Conservation (phyloP, 257 asterid species). For the Capsicum pubescens region DNA sequence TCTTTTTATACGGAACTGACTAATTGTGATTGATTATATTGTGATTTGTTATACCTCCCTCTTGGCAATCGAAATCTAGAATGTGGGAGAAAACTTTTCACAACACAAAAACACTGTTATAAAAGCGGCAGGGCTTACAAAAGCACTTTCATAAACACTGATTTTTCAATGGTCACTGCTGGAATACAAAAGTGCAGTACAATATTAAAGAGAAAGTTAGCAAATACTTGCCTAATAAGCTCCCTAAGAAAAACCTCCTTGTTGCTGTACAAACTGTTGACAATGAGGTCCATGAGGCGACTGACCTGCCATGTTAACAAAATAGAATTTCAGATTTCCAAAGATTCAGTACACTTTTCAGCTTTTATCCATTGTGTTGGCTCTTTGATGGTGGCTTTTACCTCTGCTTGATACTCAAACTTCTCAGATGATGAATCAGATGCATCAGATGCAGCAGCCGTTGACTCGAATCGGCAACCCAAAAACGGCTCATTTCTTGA, state of each 20-base stretch:
- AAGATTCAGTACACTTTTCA: background rate
- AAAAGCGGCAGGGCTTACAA: background rate
- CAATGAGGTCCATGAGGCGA: constrained; percentile 98
- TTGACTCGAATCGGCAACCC: constrained; percentile 67
- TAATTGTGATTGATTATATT: background rate
- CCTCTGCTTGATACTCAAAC: constrained; percentile 98
- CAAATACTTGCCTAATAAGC: constrained; percentile 74
- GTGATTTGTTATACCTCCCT: background rate
- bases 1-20: constrained; percentile 3
- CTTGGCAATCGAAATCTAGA: background rate
- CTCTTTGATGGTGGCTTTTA: constrained; percentile 30
- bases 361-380: background rate
- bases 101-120: background rate
- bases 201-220: background rate
- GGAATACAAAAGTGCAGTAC: background rate
- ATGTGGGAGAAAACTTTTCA: background rate
- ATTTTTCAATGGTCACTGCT: background rate
- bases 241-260: constrained; percentile 96
- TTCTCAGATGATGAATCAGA: constrained; percentile 65
- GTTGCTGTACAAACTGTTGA: constrained; percentile 92
- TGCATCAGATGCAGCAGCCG: constrained; percentile 72
- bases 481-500: constrained; percentile 34
- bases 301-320: constrained; percentile 70
- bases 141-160: background rate
- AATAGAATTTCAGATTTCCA: constrained; percentile 10